Evolutionary conservation across 2,329 filamentous ascomycete species (phyloP), one percentile per base, ranked within the genome.

Genomic region (Blumeria hordei): DNA sequence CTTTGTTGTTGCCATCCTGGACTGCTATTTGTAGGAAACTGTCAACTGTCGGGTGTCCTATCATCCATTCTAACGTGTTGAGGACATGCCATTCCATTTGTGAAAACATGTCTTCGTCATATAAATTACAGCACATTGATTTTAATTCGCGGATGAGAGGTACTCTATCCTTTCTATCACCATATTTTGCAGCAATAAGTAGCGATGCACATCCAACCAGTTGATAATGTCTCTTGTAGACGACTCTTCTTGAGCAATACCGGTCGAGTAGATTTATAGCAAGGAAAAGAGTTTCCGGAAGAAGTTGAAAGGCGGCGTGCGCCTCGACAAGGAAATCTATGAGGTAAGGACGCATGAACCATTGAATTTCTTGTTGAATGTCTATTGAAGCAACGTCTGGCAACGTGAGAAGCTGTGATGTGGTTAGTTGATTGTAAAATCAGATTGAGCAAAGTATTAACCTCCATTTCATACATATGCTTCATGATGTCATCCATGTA

Each of bases 21-120:
- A 93, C 77, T 58, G 90, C 87, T 58, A 95, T 72, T 65, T 94
- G 85, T 50, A 93, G 76, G 70, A 95, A 98, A 67, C 83, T 85
- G 69, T 96, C 90, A 60, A 95, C 85, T 33, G 92, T 96, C 1
- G 92, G 88, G 70, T 96, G 90, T 55, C 92, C 92, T 61, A 98
- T 85, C 61, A 83, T 80, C 92, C 92, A 98, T 67, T 93, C 87
- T 57, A 98, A 77, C 1, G 92, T 98, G 71, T 95, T 93, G 62
- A 98, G 77, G 39, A 98, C 90, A 68, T 98, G 92, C 88, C 93
- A 96, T 72, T 98, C 92, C 92, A 98, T 98, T 70, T 98, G 92
- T 10, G 88, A 90, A 71, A 98, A 98, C 92, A 98, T 98, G 71
- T 94, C 90, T 53, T 94, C 88, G 64, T 98, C 92, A 70, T 98